Conservation (phyloP, 2,329 filamentous ascomycete genomes). For the Phyllosticta ampelicida region DNA sequence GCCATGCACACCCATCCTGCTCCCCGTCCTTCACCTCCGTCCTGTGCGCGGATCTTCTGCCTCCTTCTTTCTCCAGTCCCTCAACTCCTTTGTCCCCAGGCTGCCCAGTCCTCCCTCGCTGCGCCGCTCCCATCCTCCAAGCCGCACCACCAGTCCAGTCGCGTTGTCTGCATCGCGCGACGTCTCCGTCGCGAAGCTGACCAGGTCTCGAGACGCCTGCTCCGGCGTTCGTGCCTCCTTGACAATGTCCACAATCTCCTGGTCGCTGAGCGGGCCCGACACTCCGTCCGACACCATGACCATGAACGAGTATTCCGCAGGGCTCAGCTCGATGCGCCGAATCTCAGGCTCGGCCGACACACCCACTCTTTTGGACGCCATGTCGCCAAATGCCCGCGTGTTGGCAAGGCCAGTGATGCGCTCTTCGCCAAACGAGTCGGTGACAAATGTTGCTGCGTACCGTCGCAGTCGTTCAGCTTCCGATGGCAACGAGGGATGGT, state of each 20-base stretch:
- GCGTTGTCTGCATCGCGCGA: constrained; percentile 52
- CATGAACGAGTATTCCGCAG: constrained; percentile 81
- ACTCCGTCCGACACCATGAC: constrained; percentile 85
- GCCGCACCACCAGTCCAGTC: constrained; percentile 50
- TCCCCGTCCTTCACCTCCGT: constrained; percentile 1
- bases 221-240: constrained; percentile 91
- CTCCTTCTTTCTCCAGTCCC: constrained; percentile 71
- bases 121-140: constrained; percentile 57
- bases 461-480: constrained; percentile 76
- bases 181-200: constrained; percentile 82
- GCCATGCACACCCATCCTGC: constrained; percentile 1
- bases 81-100: constrained; percentile 81
- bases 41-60: constrained; percentile 70
- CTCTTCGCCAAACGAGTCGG: constrained; percentile 95
- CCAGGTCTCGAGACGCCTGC: constrained; percentile 66
- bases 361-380: constrained; percentile 80
- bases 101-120: constrained; percentile 81
- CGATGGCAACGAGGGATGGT: constrained; percentile 78
- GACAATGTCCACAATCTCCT: constrained; percentile 91
- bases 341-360: constrained; percentile 92
- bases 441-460: constrained; percentile 78
- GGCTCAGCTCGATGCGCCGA: constrained; percentile 62
- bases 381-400: constrained; percentile 87
- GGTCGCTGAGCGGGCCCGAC: constrained; percentile 73
- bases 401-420: constrained; percentile 90